phyloP scores from a whole-genome alignment of 768 basidiomycete species.

The Pleurotus djamor region DNA sequence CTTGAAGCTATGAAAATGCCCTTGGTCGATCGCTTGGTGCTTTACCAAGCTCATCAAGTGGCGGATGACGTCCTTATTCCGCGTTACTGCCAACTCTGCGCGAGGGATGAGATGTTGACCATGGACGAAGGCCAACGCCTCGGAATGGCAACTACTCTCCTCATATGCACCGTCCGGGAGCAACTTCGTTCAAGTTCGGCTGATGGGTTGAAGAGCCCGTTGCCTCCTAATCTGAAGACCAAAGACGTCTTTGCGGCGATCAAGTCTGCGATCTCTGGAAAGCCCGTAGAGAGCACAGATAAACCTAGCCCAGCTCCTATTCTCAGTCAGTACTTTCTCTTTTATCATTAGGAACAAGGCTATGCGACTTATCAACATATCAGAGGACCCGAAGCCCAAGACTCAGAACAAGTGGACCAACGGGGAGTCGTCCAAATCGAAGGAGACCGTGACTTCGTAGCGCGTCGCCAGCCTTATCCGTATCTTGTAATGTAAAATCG shows the following conservation, averaged over 20 bases:
- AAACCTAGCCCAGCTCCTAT: not conserved
- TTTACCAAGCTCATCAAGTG: conserved; percentile 40
- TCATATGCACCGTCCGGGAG: not conserved
- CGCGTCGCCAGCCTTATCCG: too few species aligned
- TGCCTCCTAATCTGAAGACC: conserved; percentile 6
- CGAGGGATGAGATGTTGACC: conserved; percentile 33
- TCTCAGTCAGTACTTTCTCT: not conserved
- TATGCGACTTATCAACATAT: not conserved
- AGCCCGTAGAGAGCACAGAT: not conserved
- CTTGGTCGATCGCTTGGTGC: conserved; percentile 49
- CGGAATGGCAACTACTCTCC: conserved; percentile 37
- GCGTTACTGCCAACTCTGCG: conserved; percentile 38
- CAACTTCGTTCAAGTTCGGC: conserved; percentile 15
- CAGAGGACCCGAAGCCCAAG: not conserved
- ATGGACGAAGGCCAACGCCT: conserved; percentile 43
- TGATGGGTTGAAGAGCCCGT: conserved; percentile 10
- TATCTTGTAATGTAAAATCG: too few species aligned
- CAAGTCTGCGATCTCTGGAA: not conserved
- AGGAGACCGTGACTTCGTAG: too few species aligned
- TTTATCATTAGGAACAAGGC: not conserved
- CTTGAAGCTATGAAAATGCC: conserved; percentile 42
- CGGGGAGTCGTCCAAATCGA: too few species aligned
- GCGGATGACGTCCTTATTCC: conserved; percentile 35
- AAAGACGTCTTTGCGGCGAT: conserved; percentile 2
- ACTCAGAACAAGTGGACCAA: not conserved